These are phyloP conservation scores for Hirsutella rhossiliensis DNA, from an alignment of 2,329 filamentous ascomycete genomes.

Conservation along the genomic window DNA sequence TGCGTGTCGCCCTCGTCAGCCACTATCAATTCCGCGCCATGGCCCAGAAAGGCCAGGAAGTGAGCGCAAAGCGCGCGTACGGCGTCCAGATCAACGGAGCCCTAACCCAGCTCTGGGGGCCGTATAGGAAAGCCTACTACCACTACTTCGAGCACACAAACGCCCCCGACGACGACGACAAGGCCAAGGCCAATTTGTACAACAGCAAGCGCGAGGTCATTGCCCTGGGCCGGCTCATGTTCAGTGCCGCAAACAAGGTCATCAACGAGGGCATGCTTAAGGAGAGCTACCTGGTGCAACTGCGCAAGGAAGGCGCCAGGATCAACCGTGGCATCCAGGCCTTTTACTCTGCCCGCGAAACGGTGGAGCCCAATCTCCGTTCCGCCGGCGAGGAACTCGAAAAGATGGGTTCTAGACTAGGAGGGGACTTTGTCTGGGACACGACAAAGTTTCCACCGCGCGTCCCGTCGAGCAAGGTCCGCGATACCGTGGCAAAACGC, in stretches of 20 bases:
- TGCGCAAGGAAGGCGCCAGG: constrained; percentile 20
- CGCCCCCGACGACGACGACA: constrained; percentile 5
- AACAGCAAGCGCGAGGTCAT: constrained; percentile 28
- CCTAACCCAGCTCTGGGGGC: constrained; percentile 37
- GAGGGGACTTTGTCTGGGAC: constrained; percentile 20
- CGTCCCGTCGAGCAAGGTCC: neutral
- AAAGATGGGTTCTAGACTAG: constrained; percentile 2
- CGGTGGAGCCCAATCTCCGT: constrained; percentile 19
- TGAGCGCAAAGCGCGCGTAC: constrained; percentile 27
- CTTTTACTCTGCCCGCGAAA: constrained; percentile 22
- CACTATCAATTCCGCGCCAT: constrained; percentile 25
- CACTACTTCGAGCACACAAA: constrained; percentile 18
- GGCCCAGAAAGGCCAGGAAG: constrained; percentile 16
- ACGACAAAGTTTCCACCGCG: constrained; percentile 9
- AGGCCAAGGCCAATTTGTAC: constrained; percentile 15
- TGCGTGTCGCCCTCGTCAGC: constrained; percentile 40
- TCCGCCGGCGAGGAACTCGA: neutral
- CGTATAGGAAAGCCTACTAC: constrained; percentile 28
- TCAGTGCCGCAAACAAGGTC: constrained; percentile 31
- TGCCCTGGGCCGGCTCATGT: constrained; percentile 32
- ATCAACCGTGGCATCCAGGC: constrained; percentile 24
- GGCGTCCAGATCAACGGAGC: constrained; percentile 38
- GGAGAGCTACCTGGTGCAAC: constrained; percentile 16
- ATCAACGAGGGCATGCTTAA: constrained; percentile 26
- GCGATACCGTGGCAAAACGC: no score